Evolutionary conservation across 345 rosid genomes (phyloP).

Genomic region (Camelina laxa): DNA sequence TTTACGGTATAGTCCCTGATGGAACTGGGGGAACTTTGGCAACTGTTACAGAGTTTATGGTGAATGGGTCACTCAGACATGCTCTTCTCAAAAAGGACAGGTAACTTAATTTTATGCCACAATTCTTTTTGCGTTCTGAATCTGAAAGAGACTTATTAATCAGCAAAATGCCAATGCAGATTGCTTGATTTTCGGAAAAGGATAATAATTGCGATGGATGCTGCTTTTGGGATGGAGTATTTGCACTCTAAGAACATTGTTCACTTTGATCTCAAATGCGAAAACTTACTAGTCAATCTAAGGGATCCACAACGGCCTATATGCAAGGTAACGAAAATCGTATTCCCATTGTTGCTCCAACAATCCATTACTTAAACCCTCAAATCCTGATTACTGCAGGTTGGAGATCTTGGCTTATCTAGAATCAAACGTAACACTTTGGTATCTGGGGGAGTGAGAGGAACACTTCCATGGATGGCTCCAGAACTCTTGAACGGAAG

Average conservation of each 20-base stretch:
- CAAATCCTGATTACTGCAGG: slow-evolving; percentile 42
- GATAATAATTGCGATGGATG: slow-evolving; percentile 72
- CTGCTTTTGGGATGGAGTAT: slow-evolving; percentile 87
- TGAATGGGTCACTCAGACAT: slow-evolving; percentile 78
- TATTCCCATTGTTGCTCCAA: neutral
- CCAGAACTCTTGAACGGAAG: slow-evolving; percentile 74
- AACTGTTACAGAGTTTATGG: slow-evolving; percentile 77
- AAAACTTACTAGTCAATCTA: slow-evolving; percentile 66
- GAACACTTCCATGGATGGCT: slow-evolving; percentile 81
- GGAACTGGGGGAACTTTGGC: slow-evolving; percentile 73
- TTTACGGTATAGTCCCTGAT: slow-evolving; percentile 78
- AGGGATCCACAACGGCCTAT: slow-evolving; percentile 70
- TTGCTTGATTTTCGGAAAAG: slow-evolving; percentile 57
- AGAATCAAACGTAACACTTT: slow-evolving; percentile 71
- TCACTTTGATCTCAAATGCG: slow-evolving; percentile 76
- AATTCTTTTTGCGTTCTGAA: neutral
- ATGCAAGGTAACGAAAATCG: slow-evolving; percentile 60
- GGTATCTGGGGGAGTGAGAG: slow-evolving; percentile 76
- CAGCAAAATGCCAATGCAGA: slow-evolving; percentile 44
- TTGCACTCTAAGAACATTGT: slow-evolving; percentile 69
- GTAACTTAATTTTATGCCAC: slow-evolving; percentile 34
- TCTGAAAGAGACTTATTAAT: slow-evolving; percentile 9
- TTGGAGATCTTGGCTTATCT: slow-evolving; percentile 77
- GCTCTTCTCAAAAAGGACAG: slow-evolving; percentile 64
- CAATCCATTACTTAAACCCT: neutral